These are phyloP conservation scores for Coemansia sp. DNA, from an alignment of 192 early-diverging fungal genomes.

Conservation along the genomic window DNA sequence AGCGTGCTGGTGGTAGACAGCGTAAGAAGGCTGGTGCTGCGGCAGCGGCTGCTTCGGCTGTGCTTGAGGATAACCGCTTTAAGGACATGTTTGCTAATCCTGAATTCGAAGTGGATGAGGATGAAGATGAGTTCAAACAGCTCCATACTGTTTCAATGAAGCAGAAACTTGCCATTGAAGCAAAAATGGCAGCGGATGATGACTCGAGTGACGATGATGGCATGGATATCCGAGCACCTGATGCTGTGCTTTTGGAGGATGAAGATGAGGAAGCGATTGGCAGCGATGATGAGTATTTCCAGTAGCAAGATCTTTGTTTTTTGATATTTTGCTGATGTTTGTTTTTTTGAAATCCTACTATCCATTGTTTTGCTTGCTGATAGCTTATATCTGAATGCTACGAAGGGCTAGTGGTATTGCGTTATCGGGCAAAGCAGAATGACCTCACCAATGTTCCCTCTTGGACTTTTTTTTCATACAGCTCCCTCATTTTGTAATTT, in stretches of 20 bases:
- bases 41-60: slow-evolving; percentile 55
- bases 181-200: neutral
- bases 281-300: slow-evolving; percentile 26
- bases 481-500: too few species aligned
- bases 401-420: too few species aligned
- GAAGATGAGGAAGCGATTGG: slow-evolving; percentile 4
- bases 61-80: slow-evolving; percentile 86
- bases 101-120: slow-evolving; percentile 89
- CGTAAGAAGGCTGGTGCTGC: slow-evolving; percentile 42
- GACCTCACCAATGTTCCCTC: too few species aligned
- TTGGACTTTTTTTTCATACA: too few species aligned
- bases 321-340: slow-evolving; percentile 1
- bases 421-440: too few species aligned
- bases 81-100: slow-evolving; percentile 82
- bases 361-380: too few species aligned
- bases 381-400: too few species aligned
- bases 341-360: neutral
- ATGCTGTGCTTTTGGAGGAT: neutral
- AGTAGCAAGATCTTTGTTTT: slow-evolving; percentile 1
- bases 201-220: slow-evolving; percentile 41
- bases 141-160: slow-evolving; percentile 36
- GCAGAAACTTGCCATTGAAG: slow-evolving; percentile 5
- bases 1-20: slow-evolving; percentile 46
- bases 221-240: slow-evolving; percentile 26
- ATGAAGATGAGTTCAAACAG: slow-evolving; percentile 73